Percentiles rank a stretch among this genome's conserved stretches.
These are phyloP conservation scores for Apiotrichum montevideense DNA, from an alignment of 1,284 basidiomycete genomes.

Conservation along the genomic window DNA sequence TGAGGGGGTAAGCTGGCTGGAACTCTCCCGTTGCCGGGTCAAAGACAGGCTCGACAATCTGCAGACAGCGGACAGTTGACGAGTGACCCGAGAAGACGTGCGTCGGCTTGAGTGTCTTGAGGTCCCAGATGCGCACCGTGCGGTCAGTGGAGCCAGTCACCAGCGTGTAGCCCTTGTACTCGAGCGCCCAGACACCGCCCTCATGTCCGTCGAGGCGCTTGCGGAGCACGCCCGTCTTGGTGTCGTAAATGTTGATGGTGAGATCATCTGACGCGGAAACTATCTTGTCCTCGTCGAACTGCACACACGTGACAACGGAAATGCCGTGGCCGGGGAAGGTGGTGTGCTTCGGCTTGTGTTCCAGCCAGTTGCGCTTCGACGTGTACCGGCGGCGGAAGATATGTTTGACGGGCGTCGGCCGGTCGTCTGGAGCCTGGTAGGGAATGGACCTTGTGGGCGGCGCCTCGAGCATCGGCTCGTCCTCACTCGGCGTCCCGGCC, in stretches of 20 bases:
- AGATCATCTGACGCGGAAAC: conserved; percentile 70
- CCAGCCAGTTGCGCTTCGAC: conserved; percentile 55
- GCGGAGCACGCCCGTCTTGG: conserved; percentile 66
- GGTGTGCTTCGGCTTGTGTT: conserved; percentile 53
- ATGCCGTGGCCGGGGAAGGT: conserved; percentile 80
- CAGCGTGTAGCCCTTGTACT: conserved; percentile 65
- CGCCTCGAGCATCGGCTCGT: conserved; percentile 23
- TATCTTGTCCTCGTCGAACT: conserved; percentile 87
- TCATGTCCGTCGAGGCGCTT: conserved; percentile 79
- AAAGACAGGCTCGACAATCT: conserved; percentile 49
- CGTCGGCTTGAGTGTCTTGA: conserved; percentile 68
- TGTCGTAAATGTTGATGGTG: conserved; percentile 85
- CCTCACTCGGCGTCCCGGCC: conserved; percentile 29
- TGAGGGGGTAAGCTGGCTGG: conserved; percentile 57
- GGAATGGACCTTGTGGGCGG: not conserved
- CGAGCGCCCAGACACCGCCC: conserved; percentile 89
- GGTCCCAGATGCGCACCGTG: conserved; percentile 88
- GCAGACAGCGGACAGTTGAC: conserved; percentile 63
- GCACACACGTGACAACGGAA: conserved; percentile 85
- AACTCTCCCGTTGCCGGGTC: conserved; percentile 46
- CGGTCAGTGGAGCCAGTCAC: conserved; percentile 92
- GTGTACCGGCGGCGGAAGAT: conserved; percentile 48
- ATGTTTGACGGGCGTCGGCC: conserved; percentile 38
- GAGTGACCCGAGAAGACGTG: conserved; percentile 92
- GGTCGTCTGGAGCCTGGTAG: conserved; percentile 9